Conservation (phyloP, 306 rosid genomes). For the Cicer yamashitae region DNA sequence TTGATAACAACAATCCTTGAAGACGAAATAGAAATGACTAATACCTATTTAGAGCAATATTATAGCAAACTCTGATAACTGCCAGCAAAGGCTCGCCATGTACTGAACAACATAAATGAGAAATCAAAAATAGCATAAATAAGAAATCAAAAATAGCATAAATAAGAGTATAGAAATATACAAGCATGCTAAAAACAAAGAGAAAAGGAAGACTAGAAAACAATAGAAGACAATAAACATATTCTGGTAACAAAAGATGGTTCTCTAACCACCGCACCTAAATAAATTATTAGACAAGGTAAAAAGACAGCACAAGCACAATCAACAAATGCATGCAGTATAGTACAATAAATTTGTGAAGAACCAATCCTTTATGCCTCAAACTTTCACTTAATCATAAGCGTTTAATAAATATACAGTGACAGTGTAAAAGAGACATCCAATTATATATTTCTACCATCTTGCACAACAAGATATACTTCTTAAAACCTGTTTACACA, state of each 20-base stretch:
- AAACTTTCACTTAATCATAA: slow-evolving; percentile 8
- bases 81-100: slow-evolving; percentile 95
- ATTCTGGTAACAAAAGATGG: slow-evolving; percentile 37
- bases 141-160: slow-evolving; percentile 18
- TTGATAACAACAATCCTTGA: slow-evolving; percentile 40
- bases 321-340: slow-evolving; percentile 24
- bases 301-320: slow-evolving; percentile 28
- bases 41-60: slow-evolving; percentile 98
- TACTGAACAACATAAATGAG: slow-evolving; percentile 60
- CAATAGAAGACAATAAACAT: slow-evolving; percentile 29
- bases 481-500: neutral
- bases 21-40: slow-evolving; percentile 39
- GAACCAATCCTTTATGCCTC: slow-evolving; percentile 15
- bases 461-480: neutral
- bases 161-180: slow-evolving; percentile 16
- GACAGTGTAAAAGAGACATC: slow-evolving; percentile 8
- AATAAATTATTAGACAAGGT: slow-evolving; percentile 22
- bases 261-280: slow-evolving; percentile 35
- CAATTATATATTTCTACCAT: neutral
- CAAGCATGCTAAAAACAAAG: slow-evolving; percentile 30
- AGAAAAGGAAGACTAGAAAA: slow-evolving; percentile 23
- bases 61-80: slow-evolving; percentile 96
- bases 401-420: slow-evolving; percentile 1
- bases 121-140: slow-evolving; percentile 16
- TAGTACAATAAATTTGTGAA: slow-evolving; percentile 18